These are phyloP conservation scores for Aotearoamyces nothofagi DNA, from an alignment of 2,329 filamentous ascomycete genomes.

Conservation along the genomic window DNA sequence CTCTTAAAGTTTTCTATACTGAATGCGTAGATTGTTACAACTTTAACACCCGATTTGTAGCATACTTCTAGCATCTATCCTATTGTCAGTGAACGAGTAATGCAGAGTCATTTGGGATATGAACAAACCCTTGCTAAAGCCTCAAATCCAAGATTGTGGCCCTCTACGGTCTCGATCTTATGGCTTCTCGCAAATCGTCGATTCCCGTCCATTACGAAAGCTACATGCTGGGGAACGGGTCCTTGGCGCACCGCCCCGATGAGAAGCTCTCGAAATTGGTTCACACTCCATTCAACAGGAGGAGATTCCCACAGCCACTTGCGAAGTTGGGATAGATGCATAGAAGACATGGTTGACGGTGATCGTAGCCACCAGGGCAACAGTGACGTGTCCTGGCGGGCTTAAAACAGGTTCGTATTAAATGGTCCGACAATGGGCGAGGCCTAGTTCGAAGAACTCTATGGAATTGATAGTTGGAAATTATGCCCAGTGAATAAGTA, in stretches of 20 bases:
- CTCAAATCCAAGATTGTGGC: slow-evolving; percentile 91
- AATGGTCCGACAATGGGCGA: too few relatives aligned
- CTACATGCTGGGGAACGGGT: slow-evolving; percentile 84
- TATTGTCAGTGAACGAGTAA: too few relatives aligned
- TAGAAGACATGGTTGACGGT: slow-evolving; percentile 29
- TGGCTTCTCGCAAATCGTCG: slow-evolving; percentile 78
- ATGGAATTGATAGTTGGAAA: too few relatives aligned
- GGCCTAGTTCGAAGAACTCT: too few relatives aligned
- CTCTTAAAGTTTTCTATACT: slow-evolving; percentile 99
- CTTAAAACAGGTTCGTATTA: too few relatives aligned
- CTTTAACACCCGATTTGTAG: slow-evolving; percentile 93
- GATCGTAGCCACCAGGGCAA: too few relatives aligned
- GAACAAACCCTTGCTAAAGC: slow-evolving; percentile 65
- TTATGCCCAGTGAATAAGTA: too few relatives aligned
- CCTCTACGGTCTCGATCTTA: slow-evolving; percentile 91
- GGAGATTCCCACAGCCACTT: slow-evolving; percentile 79
- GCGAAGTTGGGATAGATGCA: slow-evolving; percentile 44
- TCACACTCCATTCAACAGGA: slow-evolving; percentile 79
- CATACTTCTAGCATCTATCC: slow-evolving; percentile 89
- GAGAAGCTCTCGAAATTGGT: slow-evolving; percentile 64
- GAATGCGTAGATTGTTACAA: slow-evolving; percentile 96
- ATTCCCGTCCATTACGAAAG: slow-evolving; percentile 99
- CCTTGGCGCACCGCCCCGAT: slow-evolving; percentile 84
- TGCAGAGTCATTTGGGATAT: too few relatives aligned
- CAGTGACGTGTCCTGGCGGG: too few relatives aligned